Evolutionary conservation across 148 eudicot species (phyloP), one percentile per base, ranked within the genome.

Genomic region (Bassia scoparia): DNA sequence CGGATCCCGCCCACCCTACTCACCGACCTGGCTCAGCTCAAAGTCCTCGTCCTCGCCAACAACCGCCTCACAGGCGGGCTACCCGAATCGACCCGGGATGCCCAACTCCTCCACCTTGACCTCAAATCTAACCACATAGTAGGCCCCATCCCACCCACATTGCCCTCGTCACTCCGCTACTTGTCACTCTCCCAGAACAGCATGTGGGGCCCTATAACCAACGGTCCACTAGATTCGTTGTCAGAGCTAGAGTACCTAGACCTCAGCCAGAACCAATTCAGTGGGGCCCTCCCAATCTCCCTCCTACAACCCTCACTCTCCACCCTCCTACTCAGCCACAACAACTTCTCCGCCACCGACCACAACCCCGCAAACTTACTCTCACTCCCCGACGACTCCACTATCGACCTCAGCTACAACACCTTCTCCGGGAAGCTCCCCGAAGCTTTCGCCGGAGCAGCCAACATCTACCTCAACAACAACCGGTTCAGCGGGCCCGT

Each of bases 331-430:
- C 79, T 89, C 37, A 84, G 82, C 69, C 82, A 85, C 74, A 89
- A 89, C 81, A 87, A 85, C 81, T 69, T 89, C 17, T 74, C 86
- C 0, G 90, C 87, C 26, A 52, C 4, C 26, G 7, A 52, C 56
- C 4, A 52, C 24, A 52, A 8, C 16, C 62, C 27, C 23, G 16
- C 20, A 30, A 12, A 21, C 74, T 7, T n/a, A 44, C 9, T 74
- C 70, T 31, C 79, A 72, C 49, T 61, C 29, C 68, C 76, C 1
- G 75, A 70, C 9, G 84, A 86, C 14, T 84, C 94, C 6, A 76
- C 73, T 33, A 76, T 89, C 34, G 89, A 89, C 71, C 74, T 90
- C 31, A 88, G 88, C 74, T 87, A 85, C 78, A 90, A 90, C 55
- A 63, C 43, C 18, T 71, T 90, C 20, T 46, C 68, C 0, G 88